Base-by-base conservation (phyloP, 306 rosid genomes). In the Castanopsis chinensis region DNA sequence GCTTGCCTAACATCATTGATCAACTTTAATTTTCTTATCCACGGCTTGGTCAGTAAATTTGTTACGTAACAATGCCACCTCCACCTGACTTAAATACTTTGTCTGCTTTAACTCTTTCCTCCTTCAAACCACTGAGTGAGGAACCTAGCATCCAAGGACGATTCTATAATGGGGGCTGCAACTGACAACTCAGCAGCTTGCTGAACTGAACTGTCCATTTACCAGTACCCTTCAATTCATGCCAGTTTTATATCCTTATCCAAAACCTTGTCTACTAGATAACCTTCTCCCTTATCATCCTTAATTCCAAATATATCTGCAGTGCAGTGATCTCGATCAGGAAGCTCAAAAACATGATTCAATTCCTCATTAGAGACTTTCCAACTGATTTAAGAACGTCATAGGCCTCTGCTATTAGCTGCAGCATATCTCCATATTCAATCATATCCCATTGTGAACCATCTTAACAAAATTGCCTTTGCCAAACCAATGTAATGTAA, bases 181-280 rank as follows among this genome's bases (percentile, higher is more conserved):
- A 94, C 85, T 15, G 97, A 94, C 73, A 93, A 87, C 51, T 93
- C 98, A 59, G 98, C 98, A 58, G 98, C 97, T 85, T 94, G 98
- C 84, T 94, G 98, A 67, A 94, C 98, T 9, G 97, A 67, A 94
- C 98, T 9, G 97, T 90, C 97, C 97, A 94, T 87, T 90, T 94
- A 75, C 97, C 98, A 54, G 96, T 92, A 54, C 96, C 98, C 90
- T 94, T 94, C 97, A 94, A n/a, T n/a, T n/a, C n/a, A n/a, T 92
- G 79, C 98, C 97, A 14, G 98, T 92, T 83, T 94, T 94, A n/a
- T n/a, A n/a, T n/a, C n/a, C n/a, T n/a, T n/a, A 89, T 94, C 98
- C 77, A 94, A 84, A 77, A 94, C 97, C 85, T 90, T 92, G 90
- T 94, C 98, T 37, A 94, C 98, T 85, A 94, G 88, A 85, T 90